Conservation (phyloP, 345 rosid species). For the Erucastrum elatum region DNA sequence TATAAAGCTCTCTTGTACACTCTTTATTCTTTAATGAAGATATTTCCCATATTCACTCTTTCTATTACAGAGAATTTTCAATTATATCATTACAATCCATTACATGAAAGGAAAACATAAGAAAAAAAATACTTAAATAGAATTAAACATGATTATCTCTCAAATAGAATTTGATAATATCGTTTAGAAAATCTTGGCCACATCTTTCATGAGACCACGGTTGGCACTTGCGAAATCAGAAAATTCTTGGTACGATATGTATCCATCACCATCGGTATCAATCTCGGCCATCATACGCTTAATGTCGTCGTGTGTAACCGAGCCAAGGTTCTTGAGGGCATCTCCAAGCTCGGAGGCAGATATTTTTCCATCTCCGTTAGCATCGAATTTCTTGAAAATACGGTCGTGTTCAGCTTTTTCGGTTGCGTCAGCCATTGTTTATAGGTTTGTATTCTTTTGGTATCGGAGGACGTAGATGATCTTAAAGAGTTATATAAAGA, state of each 20-base stretch:
- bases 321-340: slow-evolving; percentile 63
- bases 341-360: slow-evolving; percentile 77
- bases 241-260: slow-evolving; percentile 71
- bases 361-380: slow-evolving; percentile 83
- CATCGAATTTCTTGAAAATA: slow-evolving; percentile 76
- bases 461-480: slow-evolving; percentile 12
- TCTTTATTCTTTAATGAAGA: no score
- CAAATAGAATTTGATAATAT: not conserved
- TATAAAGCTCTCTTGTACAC: no score
- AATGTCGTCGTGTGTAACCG: slow-evolving; percentile 60
- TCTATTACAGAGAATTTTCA: not conserved
- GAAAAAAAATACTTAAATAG: slow-evolving; percentile 15
- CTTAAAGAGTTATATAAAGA: slow-evolving; percentile 22
- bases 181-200: slow-evolving; percentile 68
- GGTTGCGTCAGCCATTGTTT: slow-evolving; percentile 56
- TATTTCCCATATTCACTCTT: no score
- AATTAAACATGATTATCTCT: slow-evolving; percentile 12
- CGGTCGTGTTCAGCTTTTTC: slow-evolving; percentile 59
- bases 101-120: slow-evolving; percentile 21
- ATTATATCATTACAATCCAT: not conserved
- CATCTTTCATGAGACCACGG: slow-evolving; percentile 79
- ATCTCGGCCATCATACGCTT: slow-evolving; percentile 88
- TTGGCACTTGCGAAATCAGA: slow-evolving; percentile 66
- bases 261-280: slow-evolving; percentile 88
- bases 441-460: not conserved